Evolutionary conservation across 2,329 filamentous ascomycete genomes (phyloP), one percentile per base, ranked within the genome.

Genomic region (Cladobotryum protrusum): DNA sequence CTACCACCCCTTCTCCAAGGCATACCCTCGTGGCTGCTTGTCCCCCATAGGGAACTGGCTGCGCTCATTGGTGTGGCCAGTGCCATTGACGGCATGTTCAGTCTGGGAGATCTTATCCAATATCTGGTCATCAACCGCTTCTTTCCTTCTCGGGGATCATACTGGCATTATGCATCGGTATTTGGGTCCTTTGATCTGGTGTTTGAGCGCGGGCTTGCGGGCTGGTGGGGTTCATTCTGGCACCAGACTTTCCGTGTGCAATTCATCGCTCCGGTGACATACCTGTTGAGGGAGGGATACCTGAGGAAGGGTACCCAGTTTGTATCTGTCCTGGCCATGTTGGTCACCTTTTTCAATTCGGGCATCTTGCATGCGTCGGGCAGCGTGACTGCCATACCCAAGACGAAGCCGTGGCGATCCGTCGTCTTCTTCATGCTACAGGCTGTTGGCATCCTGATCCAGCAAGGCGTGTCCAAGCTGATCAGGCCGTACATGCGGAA

Each of bases 201-300:
- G 2, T 67, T 84, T 11, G 80, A 89, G 54, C 74, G 81, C 52
- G 91, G 92, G 0, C 72, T 96, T 2, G 76, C 79, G 1, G 91
- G 90, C 1, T 86, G 85, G 68, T 97, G 92, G 92, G 84, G 87
- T 41, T 75, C 74, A 18, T 92, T 83, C 77, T 96, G 92, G 92
- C 92, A 97, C 66, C 91, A 96, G 67, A 84, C 85, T 3, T 95
- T 96, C 69, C 85, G 90, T 1, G 77, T 82, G 49, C 82, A 80
- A 2, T 90, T 92, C 61, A 69, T 79, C 36, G 77, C 82, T 4
- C 84, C 85, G 0, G 70, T 76, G 0, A 66, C 65, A 2, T 79
- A 72, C 59, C 58, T 85, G 49, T 63, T 67, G 8, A 56, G 64
- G 53, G 47, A 53, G 37, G 67, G 74, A 15, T 63, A 72, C 57